Evolutionary conservation across 768 basidiomycete genomes (phyloP), one percentile per base, ranked within the genome.

Genomic region (Serendipita sp.): DNA sequence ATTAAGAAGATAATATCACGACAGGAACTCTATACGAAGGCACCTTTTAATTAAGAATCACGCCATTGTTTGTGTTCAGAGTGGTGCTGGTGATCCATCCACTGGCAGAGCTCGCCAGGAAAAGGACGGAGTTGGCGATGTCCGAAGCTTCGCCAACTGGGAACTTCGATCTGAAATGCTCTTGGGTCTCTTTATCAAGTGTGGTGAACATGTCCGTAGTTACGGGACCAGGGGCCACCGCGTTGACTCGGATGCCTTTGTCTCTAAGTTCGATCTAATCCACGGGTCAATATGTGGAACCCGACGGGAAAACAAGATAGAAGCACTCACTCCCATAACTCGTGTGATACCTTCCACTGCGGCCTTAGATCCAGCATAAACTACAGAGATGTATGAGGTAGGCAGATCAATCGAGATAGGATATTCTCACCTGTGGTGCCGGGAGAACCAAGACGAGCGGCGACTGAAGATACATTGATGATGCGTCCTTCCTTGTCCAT

Each of bases 311-410:
- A 23, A 23, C 23, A 23, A 23, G 23, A 23, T 23, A 23, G 23
- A 63, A 38, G 41, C 62, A 23, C 23, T 23, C 23, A 23, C 23
- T 23, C 23, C 23, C 23, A 1, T 23, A 23, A 23, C 23, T 23
- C 23, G 23, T 23, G 79, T 73, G 47, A 83, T 74, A 66, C 84
- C 83, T 69, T 84, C 83, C 63, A 84, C 74, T 0, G 83, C 83
- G 41, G 80, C 83, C 71, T 84, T 83, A 0, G 82, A 78, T 32
- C 79, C 78, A 65, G 77, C 75, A 72, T 83, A 84, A 56, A 79
- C 73, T 28, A 70, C 45, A 78, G 79, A 2, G 78, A 77, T 0
- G 81, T 23, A 23, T 23, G 23, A 23, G 23, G 23, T 23, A 23
- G 23, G 23, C 23, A 23, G 71, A 83, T 77, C 73, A 84, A 84